A percentile compares a stretch with the other conserved stretches of the same genome.
Conservation (phyloP, 331 rosid genomes). For the Spiraea crenata region DNA sequence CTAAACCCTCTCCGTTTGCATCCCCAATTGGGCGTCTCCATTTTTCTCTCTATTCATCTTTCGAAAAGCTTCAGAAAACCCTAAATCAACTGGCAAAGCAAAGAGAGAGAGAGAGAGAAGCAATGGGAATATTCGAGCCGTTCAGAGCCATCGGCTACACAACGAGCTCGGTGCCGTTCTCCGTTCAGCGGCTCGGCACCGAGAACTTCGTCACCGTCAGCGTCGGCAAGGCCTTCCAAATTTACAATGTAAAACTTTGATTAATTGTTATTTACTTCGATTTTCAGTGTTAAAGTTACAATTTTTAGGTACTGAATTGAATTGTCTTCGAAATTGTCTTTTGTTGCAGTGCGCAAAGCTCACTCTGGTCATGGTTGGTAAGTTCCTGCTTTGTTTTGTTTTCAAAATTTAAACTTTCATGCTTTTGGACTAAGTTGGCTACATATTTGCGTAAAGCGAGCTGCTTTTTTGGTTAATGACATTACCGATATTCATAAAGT, state of each 20-base stretch:
- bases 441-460: neutral
- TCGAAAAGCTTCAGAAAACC: neutral
- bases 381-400: neutral
- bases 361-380: constrained; percentile 67
- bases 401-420: neutral
- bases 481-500: neutral
- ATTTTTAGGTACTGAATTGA: neutral
- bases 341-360: constrained; percentile 81
- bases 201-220: constrained; percentile 86
- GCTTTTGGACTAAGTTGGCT: neutral
- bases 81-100: neutral
- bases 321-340: neutral
- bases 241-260: constrained; percentile 58
- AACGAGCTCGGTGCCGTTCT: constrained; percentile 64
- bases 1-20: neutral
- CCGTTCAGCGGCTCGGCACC: constrained; percentile 84
- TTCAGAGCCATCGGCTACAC: constrained; percentile 89
- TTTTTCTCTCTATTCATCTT: neutral
- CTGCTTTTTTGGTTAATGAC: neutral
- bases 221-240: constrained; percentile 89
- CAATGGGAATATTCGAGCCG: constrained; percentile 85
- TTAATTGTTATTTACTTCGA: neutral
- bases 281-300: neutral
- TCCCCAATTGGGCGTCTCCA: too few relatives aligned
- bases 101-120: constrained; percentile 3